Evolutionary conservation across 208 protist species (phyloP).

Genomic region (Acanthamoeba lenticulata): DNA sequence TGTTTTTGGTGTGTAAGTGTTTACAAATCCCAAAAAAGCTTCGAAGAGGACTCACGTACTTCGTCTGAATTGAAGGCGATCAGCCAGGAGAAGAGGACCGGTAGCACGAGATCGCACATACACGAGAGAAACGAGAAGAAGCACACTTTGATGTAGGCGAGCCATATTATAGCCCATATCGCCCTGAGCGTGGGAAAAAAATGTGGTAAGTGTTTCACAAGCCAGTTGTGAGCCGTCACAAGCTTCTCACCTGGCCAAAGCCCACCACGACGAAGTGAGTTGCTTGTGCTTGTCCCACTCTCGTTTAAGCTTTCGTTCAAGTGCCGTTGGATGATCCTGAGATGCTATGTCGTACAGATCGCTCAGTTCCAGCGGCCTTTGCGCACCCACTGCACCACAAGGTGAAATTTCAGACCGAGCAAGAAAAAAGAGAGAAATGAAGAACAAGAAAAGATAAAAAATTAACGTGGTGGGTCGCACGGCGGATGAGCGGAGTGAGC

Average conservation of each 20-base stretch:
- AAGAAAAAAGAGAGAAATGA: too few species aligned
- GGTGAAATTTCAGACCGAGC: neutral
- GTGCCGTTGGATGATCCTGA: neutral
- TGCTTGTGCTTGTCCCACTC: neutral
- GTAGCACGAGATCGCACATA: neutral
- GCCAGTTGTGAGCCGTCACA: neutral
- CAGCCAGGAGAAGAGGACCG: neutral
- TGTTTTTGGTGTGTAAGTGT: neutral
- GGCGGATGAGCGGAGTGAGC: neutral
- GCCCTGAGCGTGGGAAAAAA: neutral
- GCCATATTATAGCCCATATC: neutral
- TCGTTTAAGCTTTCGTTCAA: neutral
- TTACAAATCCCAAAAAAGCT: neutral
- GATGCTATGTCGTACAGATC: slow-evolving; percentile 21
- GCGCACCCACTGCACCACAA: neutral
- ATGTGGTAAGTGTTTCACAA: neutral
- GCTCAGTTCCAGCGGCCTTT: neutral
- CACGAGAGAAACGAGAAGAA: neutral
- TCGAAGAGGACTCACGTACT: neutral
- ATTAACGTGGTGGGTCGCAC: neutral
- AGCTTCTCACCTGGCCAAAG: neutral
- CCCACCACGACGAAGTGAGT: neutral
- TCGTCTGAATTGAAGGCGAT: neutral
- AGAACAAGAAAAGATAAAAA: neutral
- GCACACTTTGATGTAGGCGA: neutral